Evolutionary conservation across 257 asterid species (phyloP), one percentile per base, ranked within the genome.

Genomic region (Plantago major): DNA sequence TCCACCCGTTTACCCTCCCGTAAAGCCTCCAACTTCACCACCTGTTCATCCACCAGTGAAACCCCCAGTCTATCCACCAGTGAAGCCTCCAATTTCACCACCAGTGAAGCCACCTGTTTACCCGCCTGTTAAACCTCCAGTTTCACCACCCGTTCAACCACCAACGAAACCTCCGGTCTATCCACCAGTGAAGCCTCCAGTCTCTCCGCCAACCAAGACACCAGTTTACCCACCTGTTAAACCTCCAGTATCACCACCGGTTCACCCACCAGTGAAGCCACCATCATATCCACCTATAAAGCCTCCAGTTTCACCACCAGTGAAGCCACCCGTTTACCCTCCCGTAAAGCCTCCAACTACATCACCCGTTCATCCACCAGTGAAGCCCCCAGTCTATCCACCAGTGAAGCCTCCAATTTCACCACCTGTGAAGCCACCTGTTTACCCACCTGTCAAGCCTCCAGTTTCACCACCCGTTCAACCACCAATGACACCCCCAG

Each of bases 291-390:
- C 73, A 0, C 69, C 77, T 10, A 26, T 6, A 6, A 10, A 37
- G 3, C 16, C 52, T n/a, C 9, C 22, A 15, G 9, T 14, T 15
- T 47, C n/a, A 13, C 54, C 54, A 15, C 22, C 53, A 5, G 2
- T n/a, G 22, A 47, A 22, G 19, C 37, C 56, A 50, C 37, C 56
- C 3, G 7, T 18, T 51, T 51, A 9, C 1, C 37, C 37, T 4
- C 2, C 5, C n/a, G n/a, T n/a, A n/a, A 51, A 7, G 9, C 26
- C 30, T 15, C 18, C 54, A 1, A 2, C 13, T 49, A 12, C 13
- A 22, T 18, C 58, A 22, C 68, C 68, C 8, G 12, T 68, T 70
- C 55, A 44, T n/a, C 74, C 83, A 58, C 71, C 78, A 13, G 49
- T 9, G 48, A 55, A 8, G 19, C 68, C 19, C 60, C 60, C 40